Evolutionary conservation across 352 stramenopile species (phyloP), one percentile per base, ranked within the genome.

Genomic region (Globisporangium spinosum): DNA sequence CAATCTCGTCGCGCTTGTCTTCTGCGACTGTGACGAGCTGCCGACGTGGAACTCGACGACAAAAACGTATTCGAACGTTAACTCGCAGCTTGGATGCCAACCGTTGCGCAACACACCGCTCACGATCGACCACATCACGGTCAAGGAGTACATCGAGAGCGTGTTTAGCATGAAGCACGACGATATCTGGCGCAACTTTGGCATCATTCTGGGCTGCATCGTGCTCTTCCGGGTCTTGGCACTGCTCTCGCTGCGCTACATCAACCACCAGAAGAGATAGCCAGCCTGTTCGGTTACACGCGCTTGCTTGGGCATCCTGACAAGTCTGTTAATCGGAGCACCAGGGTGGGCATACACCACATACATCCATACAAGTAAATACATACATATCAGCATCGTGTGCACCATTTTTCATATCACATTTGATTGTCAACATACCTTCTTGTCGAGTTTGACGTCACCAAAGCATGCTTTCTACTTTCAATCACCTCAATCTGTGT

Each of bases 211-310:
- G 0, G 73, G 64, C 27, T 76, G 68, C 62, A 72, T 84, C 35
- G 67, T 73, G 25, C 49, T 82, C 56, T 82, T 84, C 68, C 71
- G 76, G 23, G 43, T 86, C 25, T 64, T 84, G 15, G 66, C 70
- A 0, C 60, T 66, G 60, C 58, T 85, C 53, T 69, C 72, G n/a
- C 75, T 86, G 68, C 76, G 78, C 40, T 86, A 74, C 61, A 73
- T 88, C 49, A 86, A 58, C 5, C n/a, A 38, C 29, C 57, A 62
- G 34, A 62, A 62, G 47, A 56, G 56, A 35, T 58, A 34, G n/a
- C 15, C 40, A 7, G 3, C 3, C 5, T 49, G 38, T 20, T 17
- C 13, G 13, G 40, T 49, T 6, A 8, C 15, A 49, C 38, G 38
- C 20, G 38, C 15, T 20, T 49, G 13, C 15, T 49, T 49, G 35